Evolutionary conservation across 495 filamentous ascomycete genomes (phyloP).

Genomic region (Xylaria castorea): DNA sequence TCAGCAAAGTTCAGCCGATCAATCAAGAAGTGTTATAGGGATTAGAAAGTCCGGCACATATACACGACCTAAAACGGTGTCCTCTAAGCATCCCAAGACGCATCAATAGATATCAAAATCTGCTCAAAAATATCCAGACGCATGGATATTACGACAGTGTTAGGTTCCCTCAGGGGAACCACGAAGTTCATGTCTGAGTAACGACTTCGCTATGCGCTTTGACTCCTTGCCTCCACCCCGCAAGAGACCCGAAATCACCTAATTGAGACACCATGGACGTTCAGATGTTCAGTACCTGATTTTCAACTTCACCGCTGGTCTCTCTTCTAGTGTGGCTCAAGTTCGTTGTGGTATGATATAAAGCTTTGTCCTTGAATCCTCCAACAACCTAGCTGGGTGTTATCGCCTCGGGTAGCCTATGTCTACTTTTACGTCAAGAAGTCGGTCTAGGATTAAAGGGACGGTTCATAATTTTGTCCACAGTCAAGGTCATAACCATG

Average conservation of each 20-base stretch:
- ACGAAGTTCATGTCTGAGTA: background rate
- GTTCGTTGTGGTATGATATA: background rate
- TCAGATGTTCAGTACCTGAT: background rate
- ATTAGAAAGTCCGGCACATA: background rate
- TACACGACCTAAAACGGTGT: background rate
- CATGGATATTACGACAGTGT: background rate
- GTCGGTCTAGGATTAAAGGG: background rate
- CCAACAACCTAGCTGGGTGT: background rate
- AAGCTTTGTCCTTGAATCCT: background rate
- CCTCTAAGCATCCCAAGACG: background rate
- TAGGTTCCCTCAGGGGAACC: background rate
- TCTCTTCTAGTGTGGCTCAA: background rate
- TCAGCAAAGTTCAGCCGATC: background rate
- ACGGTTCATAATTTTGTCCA: background rate
- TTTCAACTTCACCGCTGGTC: background rate
- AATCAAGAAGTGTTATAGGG: constrained; percentile 5
- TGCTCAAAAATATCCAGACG: background rate
- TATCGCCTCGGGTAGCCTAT: background rate
- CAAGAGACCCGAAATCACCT: background rate
- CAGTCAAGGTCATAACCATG: background rate
- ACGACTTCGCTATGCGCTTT: background rate
- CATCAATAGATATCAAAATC: background rate
- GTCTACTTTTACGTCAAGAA: background rate
- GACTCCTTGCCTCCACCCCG: background rate
- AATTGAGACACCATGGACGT: background rate